These are phyloP conservation scores for Penicillium daleae DNA, from an alignment of 495 filamentous ascomycete genomes.

Conservation along the genomic window DNA sequence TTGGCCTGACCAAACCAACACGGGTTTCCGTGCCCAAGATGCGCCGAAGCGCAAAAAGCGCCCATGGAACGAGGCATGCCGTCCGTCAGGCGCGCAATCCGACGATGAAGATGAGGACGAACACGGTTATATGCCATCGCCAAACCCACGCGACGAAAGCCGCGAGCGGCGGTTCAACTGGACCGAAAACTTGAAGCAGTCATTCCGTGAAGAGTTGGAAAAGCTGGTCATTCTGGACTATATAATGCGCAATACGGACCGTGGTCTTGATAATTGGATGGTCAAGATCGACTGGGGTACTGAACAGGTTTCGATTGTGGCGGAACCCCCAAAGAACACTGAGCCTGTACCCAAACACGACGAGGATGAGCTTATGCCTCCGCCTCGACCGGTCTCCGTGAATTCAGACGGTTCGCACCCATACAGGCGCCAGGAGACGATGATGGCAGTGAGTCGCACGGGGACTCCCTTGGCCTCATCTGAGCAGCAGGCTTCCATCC, in stretches of 20 bases:
- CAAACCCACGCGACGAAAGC: conserved; percentile 52
- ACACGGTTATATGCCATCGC: conserved; percentile 47
- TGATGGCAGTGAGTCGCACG: conserved; percentile 73
- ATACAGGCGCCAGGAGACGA: conserved; percentile 79
- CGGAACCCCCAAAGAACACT: conserved; percentile 75
- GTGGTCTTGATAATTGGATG: conserved; percentile 99
- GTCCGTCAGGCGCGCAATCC: conserved; percentile 66
- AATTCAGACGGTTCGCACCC: conserved; percentile 57
- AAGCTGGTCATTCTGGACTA: conserved; percentile 98
- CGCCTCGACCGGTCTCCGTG: conserved; percentile 60
- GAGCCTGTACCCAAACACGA: conserved; percentile 44
- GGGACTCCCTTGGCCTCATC: conserved; percentile 54
- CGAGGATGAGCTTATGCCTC: conserved; percentile 56
- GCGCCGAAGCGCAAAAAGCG: conserved; percentile 70
- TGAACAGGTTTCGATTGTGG: conserved; percentile 80
- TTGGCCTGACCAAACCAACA: conserved; percentile 92
- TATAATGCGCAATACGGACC: conserved; percentile 98
- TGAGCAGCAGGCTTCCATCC: conserved; percentile 62
- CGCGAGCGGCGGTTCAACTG: conserved; percentile 69
- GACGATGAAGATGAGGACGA: conserved; percentile 79
- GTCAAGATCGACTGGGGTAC: conserved; percentile 88
- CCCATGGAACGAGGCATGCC: conserved; percentile 84
- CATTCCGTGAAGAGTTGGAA: conserved; percentile 92
- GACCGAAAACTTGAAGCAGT: conserved; percentile 87
- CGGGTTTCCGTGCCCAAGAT: conserved; percentile 73